phyloP scores from a whole-genome alignment of 495 filamentous ascomycete species.

The Pyrenula massariospora region DNA sequence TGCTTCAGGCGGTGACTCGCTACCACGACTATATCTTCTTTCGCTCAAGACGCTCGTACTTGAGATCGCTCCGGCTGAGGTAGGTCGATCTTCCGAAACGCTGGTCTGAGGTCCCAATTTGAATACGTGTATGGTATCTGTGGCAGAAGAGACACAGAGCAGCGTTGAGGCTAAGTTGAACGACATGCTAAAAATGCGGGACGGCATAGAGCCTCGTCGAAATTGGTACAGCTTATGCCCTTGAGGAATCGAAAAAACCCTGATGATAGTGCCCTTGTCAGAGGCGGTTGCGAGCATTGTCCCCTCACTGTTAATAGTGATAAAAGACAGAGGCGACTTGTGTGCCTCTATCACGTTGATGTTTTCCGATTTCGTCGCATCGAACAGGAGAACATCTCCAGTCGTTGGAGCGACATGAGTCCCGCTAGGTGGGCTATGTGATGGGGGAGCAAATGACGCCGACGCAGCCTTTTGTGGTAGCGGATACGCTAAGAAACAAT shows the following conservation, averaged over 20 bases:
- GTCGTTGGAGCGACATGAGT: slow-evolving; percentile 66
- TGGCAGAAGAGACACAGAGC: slow-evolving; percentile 88
- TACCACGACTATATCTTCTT: slow-evolving; percentile 22
- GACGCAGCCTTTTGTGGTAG: slow-evolving; percentile 67
- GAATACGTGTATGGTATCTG: slow-evolving; percentile 96
- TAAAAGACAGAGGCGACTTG: slow-evolving; percentile 78
- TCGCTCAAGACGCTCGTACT: slow-evolving; percentile 28
- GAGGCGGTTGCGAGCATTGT: slow-evolving; percentile 91
- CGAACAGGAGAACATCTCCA: slow-evolving; percentile 89
- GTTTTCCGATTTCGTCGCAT: slow-evolving; percentile 73
- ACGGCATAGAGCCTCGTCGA: slow-evolving; percentile 84
- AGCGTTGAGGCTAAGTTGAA: slow-evolving; percentile 92
- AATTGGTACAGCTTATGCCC: slow-evolving; percentile 93
- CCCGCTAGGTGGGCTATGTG: slow-evolving; percentile 72
- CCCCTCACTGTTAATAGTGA: slow-evolving; percentile 83
- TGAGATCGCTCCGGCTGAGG: slow-evolving; percentile 18
- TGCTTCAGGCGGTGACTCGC: slow-evolving; percentile 17
- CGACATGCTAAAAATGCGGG: slow-evolving; percentile 96
- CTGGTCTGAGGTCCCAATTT: slow-evolving; percentile 44
- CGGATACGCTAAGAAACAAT: slow-evolving; percentile 89
- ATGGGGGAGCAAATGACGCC: slow-evolving; percentile 51
- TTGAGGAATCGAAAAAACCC: slow-evolving; percentile 81
- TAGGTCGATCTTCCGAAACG: slow-evolving; percentile 17
- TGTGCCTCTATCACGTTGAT: slow-evolving; percentile 91
- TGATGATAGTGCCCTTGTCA: slow-evolving; percentile 93